phyloP scores from a whole-genome alignment of 2,329 filamentous ascomycete species.

The Alternaria sp. region DNA sequence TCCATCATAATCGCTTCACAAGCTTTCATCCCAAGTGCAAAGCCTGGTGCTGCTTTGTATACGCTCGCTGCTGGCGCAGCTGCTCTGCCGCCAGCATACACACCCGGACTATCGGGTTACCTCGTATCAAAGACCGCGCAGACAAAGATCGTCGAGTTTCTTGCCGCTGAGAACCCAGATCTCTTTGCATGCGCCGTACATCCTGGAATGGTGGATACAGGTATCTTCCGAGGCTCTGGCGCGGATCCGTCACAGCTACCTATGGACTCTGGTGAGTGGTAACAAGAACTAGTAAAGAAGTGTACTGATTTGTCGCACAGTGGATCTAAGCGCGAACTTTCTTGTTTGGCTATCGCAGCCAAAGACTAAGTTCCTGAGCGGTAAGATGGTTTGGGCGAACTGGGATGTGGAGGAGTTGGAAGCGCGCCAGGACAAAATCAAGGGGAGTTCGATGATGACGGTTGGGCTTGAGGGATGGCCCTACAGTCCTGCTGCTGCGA shows the following conservation, averaged over 20 bases:
- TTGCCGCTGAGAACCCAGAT: neutral
- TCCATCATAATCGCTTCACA: slow-evolving; percentile 21
- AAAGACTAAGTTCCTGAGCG: slow-evolving; percentile 28
- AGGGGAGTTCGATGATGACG: slow-evolving; percentile 10
- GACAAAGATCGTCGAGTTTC: neutral
- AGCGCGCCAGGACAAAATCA: slow-evolving; percentile 34
- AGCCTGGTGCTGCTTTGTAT: neutral
- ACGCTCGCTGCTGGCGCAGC: neutral
- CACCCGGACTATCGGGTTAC: neutral
- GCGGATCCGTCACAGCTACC: neutral
- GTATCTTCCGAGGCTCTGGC: neutral
- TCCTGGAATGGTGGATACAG: neutral
- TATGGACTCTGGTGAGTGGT: neutral
- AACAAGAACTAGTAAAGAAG: neutral
- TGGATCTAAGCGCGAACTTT: slow-evolving; percentile 17
- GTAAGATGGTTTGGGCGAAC: slow-evolving; percentile 32
- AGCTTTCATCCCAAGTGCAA: neutral
- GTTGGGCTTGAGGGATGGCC: neutral
- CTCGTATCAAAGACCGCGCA: neutral
- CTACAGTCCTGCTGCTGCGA: neutral
- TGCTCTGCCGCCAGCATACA: neutral
- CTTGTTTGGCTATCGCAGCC: slow-evolving; percentile 43
- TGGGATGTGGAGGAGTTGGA: slow-evolving; percentile 47
- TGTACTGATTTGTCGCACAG: slow-evolving; percentile 14
- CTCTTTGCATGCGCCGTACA: neutral